These are phyloP conservation scores for Stemphylium vesicarium DNA, from an alignment of 2,329 filamentous ascomycete species.

Conservation along the genomic window DNA sequence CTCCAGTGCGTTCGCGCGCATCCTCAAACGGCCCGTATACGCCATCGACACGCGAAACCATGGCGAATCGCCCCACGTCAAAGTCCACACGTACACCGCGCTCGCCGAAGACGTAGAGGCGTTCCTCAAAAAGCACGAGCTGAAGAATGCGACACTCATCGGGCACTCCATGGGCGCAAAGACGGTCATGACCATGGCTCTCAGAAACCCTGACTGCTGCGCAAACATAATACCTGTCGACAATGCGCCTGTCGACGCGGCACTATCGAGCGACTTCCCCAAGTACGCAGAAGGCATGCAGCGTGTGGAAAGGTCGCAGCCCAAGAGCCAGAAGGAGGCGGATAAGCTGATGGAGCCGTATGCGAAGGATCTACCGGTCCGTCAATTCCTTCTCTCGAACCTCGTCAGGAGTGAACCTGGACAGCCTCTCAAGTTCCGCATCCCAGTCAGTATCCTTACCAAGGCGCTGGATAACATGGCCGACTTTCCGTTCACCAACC, in stretches of 20 bases:
- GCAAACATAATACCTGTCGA: constrained; percentile 81
- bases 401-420: constrained; percentile 64
- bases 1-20: constrained; percentile 75
- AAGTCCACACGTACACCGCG: constrained; percentile 76
- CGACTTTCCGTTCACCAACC: constrained; percentile 85
- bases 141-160: constrained; percentile 78
- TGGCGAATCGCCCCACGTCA: constrained; percentile 82
- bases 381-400: constrained; percentile 92
- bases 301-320: constrained; percentile 71
- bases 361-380: constrained; percentile 76
- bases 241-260: constrained; percentile 86
- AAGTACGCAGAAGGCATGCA: constrained; percentile 86
- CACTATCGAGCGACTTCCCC: constrained; percentile 74
- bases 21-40: constrained; percentile 81
- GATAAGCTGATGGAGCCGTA: constrained; percentile 78
- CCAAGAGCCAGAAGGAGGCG: constrained; percentile 76
- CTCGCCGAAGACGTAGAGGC: constrained; percentile 84
- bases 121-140: constrained; percentile 75
- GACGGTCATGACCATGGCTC: constrained; percentile 84
- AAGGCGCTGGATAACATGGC: constrained; percentile 75
- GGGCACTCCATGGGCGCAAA: constrained; percentile 98
- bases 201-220: constrained; percentile 71
- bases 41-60: constrained; percentile 91
- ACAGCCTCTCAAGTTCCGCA: constrained; percentile 72
- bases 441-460: constrained; percentile 76